Conservation (phyloP, 495 filamentous ascomycete species). For the Neurospora hispaniola region DNA sequence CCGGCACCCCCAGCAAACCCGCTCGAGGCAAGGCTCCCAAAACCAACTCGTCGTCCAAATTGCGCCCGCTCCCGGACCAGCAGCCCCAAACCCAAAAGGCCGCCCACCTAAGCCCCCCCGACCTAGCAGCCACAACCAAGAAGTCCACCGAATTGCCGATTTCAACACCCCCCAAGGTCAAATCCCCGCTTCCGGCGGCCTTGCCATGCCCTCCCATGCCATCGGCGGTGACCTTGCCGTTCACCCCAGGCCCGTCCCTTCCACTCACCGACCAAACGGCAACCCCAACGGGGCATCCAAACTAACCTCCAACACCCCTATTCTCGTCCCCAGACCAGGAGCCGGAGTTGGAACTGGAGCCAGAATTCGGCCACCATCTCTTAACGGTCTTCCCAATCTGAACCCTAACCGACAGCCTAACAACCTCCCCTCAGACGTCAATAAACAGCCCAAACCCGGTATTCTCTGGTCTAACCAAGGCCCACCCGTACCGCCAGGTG, state of each 20-base stretch:
- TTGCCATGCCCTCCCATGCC: not conserved
- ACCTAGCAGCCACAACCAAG: constrained; percentile 3
- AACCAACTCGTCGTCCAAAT: not conserved
- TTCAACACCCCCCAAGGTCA: constrained; percentile 2
- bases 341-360: constrained; percentile 1
- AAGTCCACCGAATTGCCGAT: not conserved
- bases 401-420: not conserved
- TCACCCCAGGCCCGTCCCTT: not conserved
- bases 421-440: not conserved
- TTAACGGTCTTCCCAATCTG: not conserved
- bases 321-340: not conserved
- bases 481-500: not conserved
- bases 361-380: not conserved
- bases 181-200: not conserved
- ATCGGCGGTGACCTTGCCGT: constrained; percentile 1
- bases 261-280: not conserved
- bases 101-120: constrained; percentile 7
- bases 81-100: not conserved
- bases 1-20: not conserved
- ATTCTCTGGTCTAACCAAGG: not conserved
- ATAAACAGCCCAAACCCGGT: not conserved
- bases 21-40: not conserved
- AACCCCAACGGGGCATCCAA: not conserved
- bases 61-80: not conserved
- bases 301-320: not conserved